These are phyloP conservation scores for Cenchrus americanus DNA, from an alignment of 176 grass and related monocot species.

Conservation along the genomic window DNA sequence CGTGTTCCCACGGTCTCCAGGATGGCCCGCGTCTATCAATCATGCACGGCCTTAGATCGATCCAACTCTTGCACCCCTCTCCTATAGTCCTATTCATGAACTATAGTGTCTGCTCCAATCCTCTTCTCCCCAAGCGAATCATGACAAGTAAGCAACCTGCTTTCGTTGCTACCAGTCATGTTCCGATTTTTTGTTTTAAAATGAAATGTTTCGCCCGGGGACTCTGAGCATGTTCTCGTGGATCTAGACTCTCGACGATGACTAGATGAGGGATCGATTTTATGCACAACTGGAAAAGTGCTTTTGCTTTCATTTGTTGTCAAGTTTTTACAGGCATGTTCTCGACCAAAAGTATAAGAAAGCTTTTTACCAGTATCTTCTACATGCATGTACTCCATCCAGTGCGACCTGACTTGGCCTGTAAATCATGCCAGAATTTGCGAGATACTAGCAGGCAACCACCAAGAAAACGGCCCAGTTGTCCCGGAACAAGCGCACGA, in stretches of 20 bases:
- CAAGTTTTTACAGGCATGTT: slow-evolving; percentile 8
- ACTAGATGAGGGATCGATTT: neutral
- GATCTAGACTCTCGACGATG: slow-evolving; percentile 20
- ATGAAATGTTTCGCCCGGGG: too few species aligned
- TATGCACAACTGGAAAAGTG: neutral
- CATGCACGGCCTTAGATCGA: neutral
- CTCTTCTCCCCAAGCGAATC: neutral
- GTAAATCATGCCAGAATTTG: neutral
- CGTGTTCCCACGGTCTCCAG: neutral
- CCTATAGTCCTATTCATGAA: neutral
- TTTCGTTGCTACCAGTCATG: neutral
- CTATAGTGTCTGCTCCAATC: neutral
- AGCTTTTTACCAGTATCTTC: slow-evolving; percentile 1
- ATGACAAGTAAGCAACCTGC: slow-evolving; percentile 9
- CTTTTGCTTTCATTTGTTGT: slow-evolving; percentile 1
- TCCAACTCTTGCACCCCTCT: neutral
- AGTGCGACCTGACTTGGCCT: neutral
- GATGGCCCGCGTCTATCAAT: slow-evolving; percentile 18
- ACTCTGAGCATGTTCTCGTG: slow-evolving; percentile 34
- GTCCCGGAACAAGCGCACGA: neutral
- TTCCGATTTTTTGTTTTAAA: neutral
- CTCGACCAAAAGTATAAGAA: neutral
- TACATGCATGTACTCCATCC: neutral
- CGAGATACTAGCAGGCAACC: neutral
- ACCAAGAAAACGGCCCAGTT: neutral